Evolutionary conservation across 169 alveolate genomes (phyloP).

Genomic region (Plasmodium cynomolgi): DNA sequence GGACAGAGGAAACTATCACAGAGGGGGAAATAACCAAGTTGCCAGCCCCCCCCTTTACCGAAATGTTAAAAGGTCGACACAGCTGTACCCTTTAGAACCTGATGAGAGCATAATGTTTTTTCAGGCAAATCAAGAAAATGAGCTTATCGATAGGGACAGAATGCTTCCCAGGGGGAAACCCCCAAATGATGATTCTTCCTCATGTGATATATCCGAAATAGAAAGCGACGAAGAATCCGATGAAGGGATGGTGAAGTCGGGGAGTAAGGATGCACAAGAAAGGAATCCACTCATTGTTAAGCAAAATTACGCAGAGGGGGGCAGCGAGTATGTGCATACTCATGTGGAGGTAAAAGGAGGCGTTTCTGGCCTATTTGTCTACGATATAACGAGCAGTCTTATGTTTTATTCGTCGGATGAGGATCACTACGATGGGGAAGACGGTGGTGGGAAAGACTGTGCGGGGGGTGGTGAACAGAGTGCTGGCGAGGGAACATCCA

Average conservation of each 20-base stretch:
- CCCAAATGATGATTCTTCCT: conserved; percentile 7
- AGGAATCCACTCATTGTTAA: not conserved
- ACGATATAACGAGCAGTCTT: not conserved
- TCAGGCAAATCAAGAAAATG: not conserved
- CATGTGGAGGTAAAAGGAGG: not conserved
- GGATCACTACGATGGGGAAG: not conserved
- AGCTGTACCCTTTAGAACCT: not conserved
- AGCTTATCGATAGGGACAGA: not conserved
- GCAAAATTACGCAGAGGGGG: not conserved
- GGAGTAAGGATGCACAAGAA: not conserved
- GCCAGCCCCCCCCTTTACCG: not conserved
- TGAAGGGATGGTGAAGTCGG: conserved; percentile 58
- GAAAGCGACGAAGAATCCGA: conserved; percentile 73
- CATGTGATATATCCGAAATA: conserved; percentile 55
- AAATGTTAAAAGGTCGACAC: not conserved
- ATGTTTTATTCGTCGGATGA: conserved; percentile 18
- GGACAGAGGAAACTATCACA: not conserved
- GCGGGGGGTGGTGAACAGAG: not conserved
- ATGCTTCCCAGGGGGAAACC: too few relatives aligned
- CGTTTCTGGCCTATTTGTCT: not conserved
- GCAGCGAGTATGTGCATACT: not conserved
- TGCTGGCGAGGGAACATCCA: not conserved
- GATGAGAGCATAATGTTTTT: not conserved
- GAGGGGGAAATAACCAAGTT: not conserved
- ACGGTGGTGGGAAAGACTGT: not conserved